Evolutionary conservation across 495 filamentous ascomycete genomes (phyloP), one percentile per base, ranked within the genome.

Genomic region (Aspergillus panamensis): DNA sequence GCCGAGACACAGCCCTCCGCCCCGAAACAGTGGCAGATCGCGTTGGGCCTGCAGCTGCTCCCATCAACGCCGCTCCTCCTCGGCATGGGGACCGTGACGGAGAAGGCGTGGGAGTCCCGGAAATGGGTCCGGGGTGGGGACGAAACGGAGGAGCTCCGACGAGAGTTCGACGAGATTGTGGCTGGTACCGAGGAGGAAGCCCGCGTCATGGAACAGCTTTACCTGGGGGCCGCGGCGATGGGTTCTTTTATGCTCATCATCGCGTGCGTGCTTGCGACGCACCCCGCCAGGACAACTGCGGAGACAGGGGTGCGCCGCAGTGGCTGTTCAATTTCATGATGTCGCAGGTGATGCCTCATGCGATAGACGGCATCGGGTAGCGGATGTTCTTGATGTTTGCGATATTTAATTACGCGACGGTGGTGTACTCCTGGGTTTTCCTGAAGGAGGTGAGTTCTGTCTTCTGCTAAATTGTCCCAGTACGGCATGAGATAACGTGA

Each of bases 321-420:
- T 84, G 80, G 80, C 61, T 82, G 12, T 81, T 83, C 68, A 81
- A 82, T 56, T 84, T 83, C 52, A 73, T 74, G 43, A 76, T 82
- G 70, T 78, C 75, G 3, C 74, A 80, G 51, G 73, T 82, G 35
- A 83, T 77, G 10, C 80, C 81, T 3, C 72, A 76, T 51, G 77
- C 79, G 9, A 69, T 82, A 35, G 72, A 69, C 12, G 77, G 80
- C 45, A 80, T 83, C 40, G 72, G 74, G 3, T 82, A 75, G 75
- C 58, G 72, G 17, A 80, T 77, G 25, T 83, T 82, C 67, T 55
- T 84, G 53, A 82, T 82, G 74, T 82, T 83, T 62, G 75, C 73
- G n/a, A 77, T 79, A 50, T 81, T 84, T 66, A 79, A 77, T 50
- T 70, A 73, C 57, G 69, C 74, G 9, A 71, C 76, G 9, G 68